Percentiles rank a stretch among this genome's conserved stretches.
phyloP scores from a whole-genome alignment of 257 asterid species.

The Anisodus tanguticus region DNA sequence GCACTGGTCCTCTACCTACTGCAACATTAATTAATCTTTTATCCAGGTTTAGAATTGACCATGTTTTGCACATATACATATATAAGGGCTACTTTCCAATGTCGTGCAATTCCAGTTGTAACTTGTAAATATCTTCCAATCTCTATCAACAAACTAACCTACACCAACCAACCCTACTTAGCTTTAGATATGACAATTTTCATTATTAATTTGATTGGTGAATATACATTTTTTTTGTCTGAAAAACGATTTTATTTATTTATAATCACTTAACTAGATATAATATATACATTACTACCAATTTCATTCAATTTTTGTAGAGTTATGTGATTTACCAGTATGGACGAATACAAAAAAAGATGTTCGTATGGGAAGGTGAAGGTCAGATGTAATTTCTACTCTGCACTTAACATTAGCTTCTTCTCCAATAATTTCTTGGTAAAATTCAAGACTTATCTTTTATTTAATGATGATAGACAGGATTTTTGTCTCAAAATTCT shows the following conservation, averaged over 20 bases:
- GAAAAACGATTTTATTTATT: too few species aligned
- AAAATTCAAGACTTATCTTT: not conserved
- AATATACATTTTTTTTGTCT: not conserved
- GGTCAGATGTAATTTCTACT: not conserved
- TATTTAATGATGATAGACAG: not conserved
- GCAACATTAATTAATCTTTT: too few species aligned
- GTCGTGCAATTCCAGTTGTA: not conserved
- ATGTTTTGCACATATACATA: not conserved
- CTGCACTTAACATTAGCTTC: not conserved
- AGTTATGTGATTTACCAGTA: not conserved
- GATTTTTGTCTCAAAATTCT: not conserved
- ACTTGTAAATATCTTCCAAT: not conserved
- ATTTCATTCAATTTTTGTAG: not conserved
- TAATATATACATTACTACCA: not conserved
- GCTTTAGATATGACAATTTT: not conserved
- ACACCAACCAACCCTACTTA: constrained; percentile 11
- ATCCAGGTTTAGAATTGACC: too few species aligned
- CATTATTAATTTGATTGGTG: not conserved
- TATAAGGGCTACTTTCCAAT: not conserved
- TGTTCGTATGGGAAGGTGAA: not conserved
- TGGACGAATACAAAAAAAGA: not conserved
- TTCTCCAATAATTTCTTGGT: not conserved
- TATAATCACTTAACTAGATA: too few species aligned
- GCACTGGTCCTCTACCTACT: too few species aligned
- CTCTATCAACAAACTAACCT: not conserved